phyloP scores from a whole-genome alignment of 2,329 filamentous ascomycete genomes.

The Botrytis squamosa region DNA sequence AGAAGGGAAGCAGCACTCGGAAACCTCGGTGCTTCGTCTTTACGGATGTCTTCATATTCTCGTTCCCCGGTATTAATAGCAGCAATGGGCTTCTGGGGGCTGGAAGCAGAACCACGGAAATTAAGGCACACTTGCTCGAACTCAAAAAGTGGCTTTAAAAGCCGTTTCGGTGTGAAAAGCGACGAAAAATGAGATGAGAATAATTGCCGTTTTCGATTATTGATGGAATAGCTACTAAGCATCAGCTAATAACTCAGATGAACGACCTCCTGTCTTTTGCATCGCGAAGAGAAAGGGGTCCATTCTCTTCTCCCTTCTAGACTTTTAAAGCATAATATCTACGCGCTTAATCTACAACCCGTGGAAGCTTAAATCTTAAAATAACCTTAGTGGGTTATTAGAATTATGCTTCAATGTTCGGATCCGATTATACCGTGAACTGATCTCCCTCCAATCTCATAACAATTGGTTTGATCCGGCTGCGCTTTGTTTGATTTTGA shows the following conservation, averaged over 20 bases:
- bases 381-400: not conserved
- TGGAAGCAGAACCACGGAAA: not conserved
- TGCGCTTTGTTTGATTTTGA: not conserved
- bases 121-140: not conserved
- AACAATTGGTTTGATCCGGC: not conserved
- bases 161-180: not conserved
- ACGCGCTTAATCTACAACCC: not conserved
- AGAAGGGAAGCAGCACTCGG: not conserved
- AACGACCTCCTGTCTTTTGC: not conserved
- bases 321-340: not conserved
- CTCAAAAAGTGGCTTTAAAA: not conserved
- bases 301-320: not conserved
- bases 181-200: too few relatives aligned
- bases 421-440: not conserved
- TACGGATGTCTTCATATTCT: not conserved
- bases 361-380: not conserved
- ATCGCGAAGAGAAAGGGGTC: not conserved
- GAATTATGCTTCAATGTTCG: not conserved
- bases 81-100: not conserved
- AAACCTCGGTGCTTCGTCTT: not conserved
- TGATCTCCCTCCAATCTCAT: not conserved
- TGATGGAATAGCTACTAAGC: not conserved
- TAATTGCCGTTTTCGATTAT: not conserved
- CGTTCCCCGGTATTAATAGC: not conserved
- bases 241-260: too few relatives aligned